Evolutionary conservation across 1,284 basidiomycete genomes (phyloP).

Genomic region (Cryptococcus wingfieldii): DNA sequence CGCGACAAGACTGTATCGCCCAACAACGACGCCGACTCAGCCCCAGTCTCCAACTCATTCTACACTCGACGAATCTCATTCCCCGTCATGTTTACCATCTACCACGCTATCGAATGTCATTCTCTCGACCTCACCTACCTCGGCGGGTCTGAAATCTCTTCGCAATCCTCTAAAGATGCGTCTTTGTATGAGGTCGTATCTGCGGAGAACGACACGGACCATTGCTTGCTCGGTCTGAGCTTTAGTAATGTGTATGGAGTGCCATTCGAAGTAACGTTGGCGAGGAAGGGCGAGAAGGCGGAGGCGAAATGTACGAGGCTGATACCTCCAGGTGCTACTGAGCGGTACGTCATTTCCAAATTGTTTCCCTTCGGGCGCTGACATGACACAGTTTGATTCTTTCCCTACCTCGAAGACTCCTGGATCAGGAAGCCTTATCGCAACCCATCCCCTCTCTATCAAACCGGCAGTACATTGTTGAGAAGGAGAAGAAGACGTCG

Average conservation of each 20-base stretch:
- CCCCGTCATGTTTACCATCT: conserved; percentile 83
- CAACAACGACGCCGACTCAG: conserved; percentile 20
- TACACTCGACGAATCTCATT: conserved; percentile 77
- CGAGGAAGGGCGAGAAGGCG: background rate
- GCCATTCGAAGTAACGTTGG: conserved; percentile 79
- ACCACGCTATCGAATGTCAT: conserved; percentile 82
- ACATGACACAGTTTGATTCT: conserved; percentile 62
- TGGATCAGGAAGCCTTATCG: conserved; percentile 59
- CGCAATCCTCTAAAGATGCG: background rate
- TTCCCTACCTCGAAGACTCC: conserved; percentile 65
- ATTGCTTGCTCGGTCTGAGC: conserved; percentile 81
- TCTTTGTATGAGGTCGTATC: background rate
- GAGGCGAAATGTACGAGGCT: conserved; percentile 50
- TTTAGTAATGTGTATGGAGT: conserved; percentile 82
- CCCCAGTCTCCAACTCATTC: conserved; percentile 52
- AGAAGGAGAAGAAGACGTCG: conserved; percentile 62
- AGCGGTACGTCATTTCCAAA: conserved; percentile 55
- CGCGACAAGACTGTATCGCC: conserved; percentile 15
- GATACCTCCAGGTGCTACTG: conserved; percentile 77
- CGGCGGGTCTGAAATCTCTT: background rate
- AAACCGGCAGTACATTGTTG: conserved; percentile 86
- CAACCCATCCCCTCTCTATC: conserved; percentile 75
- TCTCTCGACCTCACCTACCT: conserved; percentile 66
- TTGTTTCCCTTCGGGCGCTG: background rate
- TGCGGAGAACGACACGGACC: conserved; percentile 57